phyloP scores from a whole-genome alignment of 164 flowering plant genomes.

The Tetrastigma voinierianum region DNA sequence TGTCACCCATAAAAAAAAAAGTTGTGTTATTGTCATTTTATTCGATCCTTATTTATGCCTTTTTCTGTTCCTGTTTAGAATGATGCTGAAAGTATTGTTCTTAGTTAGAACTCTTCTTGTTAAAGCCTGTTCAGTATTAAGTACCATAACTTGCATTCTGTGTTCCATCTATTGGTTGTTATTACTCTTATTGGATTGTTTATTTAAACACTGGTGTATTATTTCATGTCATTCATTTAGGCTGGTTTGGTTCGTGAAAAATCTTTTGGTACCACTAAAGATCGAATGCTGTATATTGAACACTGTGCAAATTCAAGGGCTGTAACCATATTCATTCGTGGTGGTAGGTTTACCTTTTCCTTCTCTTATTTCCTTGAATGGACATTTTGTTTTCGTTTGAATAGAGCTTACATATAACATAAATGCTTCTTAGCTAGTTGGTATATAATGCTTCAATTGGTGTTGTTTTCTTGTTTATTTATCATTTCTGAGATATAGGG shows the following conservation, averaged over 20 bases:
- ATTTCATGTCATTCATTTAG: constrained; percentile 27
- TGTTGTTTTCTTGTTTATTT: too few relatives aligned
- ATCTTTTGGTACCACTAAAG: constrained; percentile 96
- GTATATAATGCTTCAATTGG: too few relatives aligned
- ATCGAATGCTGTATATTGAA: constrained; percentile 93
- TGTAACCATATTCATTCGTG: constrained; percentile 86
- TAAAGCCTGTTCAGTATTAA: too few relatives aligned
- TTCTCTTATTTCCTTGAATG: background rate
- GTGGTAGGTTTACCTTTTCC: constrained; percentile 50
- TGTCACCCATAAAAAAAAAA: too few relatives aligned
- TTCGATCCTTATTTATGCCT: too few relatives aligned
- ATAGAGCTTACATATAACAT: too few relatives aligned
- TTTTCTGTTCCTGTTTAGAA: too few relatives aligned
- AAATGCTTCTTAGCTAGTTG: too few relatives aligned
- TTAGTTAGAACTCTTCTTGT: too few relatives aligned
- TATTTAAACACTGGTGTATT: background rate
- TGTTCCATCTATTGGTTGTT: background rate
- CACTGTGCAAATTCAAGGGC: constrained; percentile 98
- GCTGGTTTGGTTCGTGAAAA: constrained; percentile 97
- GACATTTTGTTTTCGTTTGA: background rate
- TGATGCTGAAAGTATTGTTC: too few relatives aligned
- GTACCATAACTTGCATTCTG: background rate
- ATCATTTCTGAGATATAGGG: too few relatives aligned
- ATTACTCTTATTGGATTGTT: background rate
- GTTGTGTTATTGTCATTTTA: too few relatives aligned